These are phyloP conservation scores for Lactarius tabidus DNA, from an alignment of 768 basidiomycete species.

Conservation along the genomic window DNA sequence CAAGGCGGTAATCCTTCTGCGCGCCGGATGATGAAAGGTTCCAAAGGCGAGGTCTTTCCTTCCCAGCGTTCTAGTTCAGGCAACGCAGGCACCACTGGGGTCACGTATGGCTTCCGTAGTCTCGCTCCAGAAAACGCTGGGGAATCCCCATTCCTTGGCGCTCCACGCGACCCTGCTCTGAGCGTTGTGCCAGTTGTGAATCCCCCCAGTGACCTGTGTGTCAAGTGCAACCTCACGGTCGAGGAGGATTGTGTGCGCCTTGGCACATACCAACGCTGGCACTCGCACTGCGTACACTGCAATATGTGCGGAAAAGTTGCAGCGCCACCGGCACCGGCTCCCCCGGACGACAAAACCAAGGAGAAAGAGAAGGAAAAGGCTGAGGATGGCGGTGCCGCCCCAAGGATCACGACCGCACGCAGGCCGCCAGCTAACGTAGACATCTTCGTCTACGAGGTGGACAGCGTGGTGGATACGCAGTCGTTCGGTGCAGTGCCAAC, in stretches of 20 bases:
- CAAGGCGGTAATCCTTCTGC: conserved; percentile 80
- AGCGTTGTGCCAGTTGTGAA: conserved; percentile 54
- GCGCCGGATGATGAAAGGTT: conserved; percentile 68
- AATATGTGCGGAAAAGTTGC: conserved; percentile 72
- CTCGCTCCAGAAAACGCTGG: conserved; percentile 89
- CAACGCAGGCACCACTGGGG: conserved; percentile 77
- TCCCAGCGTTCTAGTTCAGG: conserved; percentile 37
- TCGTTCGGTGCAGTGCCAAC: conserved; percentile 73
- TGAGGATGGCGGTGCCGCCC: conserved; percentile 41
- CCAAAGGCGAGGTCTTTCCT: conserved; percentile 55
- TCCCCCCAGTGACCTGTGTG: conserved; percentile 87
- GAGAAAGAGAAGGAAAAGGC: conserved; percentile 45
- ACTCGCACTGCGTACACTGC: conserved; percentile 91
- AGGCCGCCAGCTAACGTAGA: conserved; percentile 79
- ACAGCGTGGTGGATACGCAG: conserved; percentile 59
- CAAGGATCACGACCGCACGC: conserved; percentile 60
- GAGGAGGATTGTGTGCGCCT: conserved; percentile 96
- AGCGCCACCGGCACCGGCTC: conserved; percentile 48
- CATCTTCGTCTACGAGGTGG: conserved; percentile 72
- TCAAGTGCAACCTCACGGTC: conserved; percentile 83
- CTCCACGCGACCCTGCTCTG: conserved; percentile 44
- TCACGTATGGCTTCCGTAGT: conserved; percentile 91
- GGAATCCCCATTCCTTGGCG: conserved; percentile 66
- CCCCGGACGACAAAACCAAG: conserved; percentile 50
- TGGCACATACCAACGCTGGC: conserved; percentile 97